Percentiles rank a stretch among this genome's conserved stretches.
Conservation (phyloP, 371 early-diverging fungal genomes). For the Blastocladiella emersonii region DNA sequence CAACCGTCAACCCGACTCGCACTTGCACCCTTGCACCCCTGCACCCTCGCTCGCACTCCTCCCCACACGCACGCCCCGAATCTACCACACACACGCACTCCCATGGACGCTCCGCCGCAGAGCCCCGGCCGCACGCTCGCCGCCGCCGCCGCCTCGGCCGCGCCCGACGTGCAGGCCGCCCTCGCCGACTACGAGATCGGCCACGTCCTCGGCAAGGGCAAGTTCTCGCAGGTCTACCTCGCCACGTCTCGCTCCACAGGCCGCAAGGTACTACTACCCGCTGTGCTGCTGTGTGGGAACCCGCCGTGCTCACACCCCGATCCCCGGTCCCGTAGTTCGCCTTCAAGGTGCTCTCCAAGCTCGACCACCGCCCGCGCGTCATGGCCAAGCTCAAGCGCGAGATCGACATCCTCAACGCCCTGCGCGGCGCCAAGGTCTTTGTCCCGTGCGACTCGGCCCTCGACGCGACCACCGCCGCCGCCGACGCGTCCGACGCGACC, state of each 20-base stretch:
- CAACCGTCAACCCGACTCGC: too few species aligned
- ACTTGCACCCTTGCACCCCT: too few species aligned
- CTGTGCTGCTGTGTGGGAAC: too few species aligned
- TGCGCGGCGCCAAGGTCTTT: background rate
- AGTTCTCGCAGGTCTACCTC: slow-evolving; percentile 1
- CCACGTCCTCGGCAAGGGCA: background rate
- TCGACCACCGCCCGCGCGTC: background rate
- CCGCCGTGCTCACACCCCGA: too few species aligned
- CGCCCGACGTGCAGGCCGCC: background rate
- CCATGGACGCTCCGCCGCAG: too few species aligned
- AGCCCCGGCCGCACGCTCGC: too few species aligned
- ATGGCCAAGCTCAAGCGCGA: background rate
- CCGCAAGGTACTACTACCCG: background rate
- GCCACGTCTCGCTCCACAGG: background rate
- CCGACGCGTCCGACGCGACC: too few species aligned
- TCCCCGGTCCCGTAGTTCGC: background rate
- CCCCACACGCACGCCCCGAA: too few species aligned
- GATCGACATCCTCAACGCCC: background rate
- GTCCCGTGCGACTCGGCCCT: background rate
- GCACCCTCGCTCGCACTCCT: too few species aligned
- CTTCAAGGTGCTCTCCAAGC: slow-evolving; percentile 1
- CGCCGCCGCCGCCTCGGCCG: background rate
- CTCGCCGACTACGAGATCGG: background rate
- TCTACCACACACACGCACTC: too few species aligned
- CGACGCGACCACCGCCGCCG: background rate